Evolutionary conservation across 768 basidiomycete genomes (phyloP).

Genomic region (Cystobasidium tubakii): DNA sequence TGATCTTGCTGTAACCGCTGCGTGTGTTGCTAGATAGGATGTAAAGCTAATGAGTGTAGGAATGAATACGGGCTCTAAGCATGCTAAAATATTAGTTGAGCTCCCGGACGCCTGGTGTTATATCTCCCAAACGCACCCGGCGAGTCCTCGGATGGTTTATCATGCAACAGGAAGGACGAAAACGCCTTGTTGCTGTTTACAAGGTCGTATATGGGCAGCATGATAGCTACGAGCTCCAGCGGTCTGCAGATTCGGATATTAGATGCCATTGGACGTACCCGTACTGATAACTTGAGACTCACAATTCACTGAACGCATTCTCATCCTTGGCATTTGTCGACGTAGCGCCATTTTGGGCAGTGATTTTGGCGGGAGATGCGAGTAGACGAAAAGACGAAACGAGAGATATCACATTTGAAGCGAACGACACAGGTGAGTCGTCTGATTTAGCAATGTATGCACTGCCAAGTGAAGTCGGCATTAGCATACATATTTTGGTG

Average conservation of each 20-base stretch:
- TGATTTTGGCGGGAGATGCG: neutral
- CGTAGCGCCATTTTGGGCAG: neutral
- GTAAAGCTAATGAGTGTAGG: conserved; percentile 23
- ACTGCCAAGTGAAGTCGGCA: neutral
- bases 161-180: conserved; percentile 22
- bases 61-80: conserved; percentile 14
- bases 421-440: conserved; percentile 40
- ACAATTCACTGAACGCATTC: neutral
- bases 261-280: neutral
- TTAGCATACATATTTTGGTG: neutral
- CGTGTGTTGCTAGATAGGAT: conserved; percentile 24
- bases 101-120: no score
- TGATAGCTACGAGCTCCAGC: conserved; percentile 27
- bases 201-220: conserved; percentile 43
- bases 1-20: neutral
- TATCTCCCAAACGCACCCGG: neutral
- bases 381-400: conserved; percentile 36
- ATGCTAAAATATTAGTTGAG: neutral
- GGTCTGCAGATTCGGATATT: conserved; percentile 32
- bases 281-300: neutral
- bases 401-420: conserved; percentile 40
- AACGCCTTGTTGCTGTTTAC: conserved; percentile 44
- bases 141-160: neutral
- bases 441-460: conserved; percentile 39
- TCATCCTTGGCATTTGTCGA: neutral